Percentiles rank a stretch among this genome's conserved stretches.
These are phyloP conservation scores for Trichoderma cornu-damae DNA, from an alignment of 2,329 filamentous ascomycete genomes.

Conservation along the genomic window DNA sequence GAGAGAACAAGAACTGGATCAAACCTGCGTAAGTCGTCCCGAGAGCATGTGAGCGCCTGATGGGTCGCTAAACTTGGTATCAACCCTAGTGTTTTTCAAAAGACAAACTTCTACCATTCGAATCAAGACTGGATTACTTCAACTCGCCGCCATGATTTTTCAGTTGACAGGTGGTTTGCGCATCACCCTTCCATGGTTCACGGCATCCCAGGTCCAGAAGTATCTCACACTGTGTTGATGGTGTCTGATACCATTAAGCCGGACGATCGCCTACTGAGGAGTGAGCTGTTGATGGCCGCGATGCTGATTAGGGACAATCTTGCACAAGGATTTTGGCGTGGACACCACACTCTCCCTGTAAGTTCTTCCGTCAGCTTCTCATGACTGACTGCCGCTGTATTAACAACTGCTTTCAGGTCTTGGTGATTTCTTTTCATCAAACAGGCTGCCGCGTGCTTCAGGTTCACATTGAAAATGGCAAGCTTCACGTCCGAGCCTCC, in stretches of 20 bases:
- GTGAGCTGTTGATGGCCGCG: not conserved
- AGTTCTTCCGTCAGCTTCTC: not conserved
- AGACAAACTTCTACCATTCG: not conserved
- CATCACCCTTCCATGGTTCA: fast-evolving
- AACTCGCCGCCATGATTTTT: not conserved
- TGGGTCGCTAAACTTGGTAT: not conserved
- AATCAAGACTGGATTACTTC: not conserved
- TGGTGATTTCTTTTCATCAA: not conserved
- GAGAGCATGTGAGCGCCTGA: not conserved
- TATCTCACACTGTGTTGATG: not conserved
- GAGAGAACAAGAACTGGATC: not conserved
- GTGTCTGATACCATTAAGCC: not conserved
- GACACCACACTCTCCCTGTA: not conserved
- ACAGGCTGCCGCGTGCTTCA: not conserved
- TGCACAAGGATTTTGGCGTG: not conserved
- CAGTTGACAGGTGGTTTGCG: not conserved
- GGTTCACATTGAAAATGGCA: not conserved
- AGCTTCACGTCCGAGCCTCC: not conserved
- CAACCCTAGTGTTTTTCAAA: not conserved
- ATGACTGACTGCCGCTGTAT: not conserved
- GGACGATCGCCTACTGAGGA: not conserved
- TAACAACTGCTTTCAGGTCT: not conserved
- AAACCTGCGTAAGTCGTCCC: not conserved
- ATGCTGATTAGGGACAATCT: not conserved
- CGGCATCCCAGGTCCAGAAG: not conserved